phyloP scores from a whole-genome alignment of 1,284 basidiomycete species.

The Tylopilus orsonianus region DNA sequence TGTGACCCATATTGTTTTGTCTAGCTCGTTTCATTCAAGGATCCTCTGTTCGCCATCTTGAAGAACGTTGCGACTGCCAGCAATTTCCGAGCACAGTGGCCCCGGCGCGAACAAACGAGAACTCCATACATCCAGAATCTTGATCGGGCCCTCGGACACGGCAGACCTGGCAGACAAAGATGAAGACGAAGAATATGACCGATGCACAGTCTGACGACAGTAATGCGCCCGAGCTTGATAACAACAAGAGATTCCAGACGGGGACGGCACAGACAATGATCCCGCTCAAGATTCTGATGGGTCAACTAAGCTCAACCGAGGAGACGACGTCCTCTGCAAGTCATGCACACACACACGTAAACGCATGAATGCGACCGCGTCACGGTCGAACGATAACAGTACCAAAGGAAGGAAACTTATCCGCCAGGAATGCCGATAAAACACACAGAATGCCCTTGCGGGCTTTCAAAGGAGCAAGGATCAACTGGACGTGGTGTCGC shows the following conservation, averaged over 20 bases:
- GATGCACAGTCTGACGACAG: slow-evolving; percentile 14
- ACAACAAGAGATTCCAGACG: neutral
- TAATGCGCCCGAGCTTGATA: neutral
- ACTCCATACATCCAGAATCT: slow-evolving; percentile 13
- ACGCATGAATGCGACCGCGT: slow-evolving; percentile 1
- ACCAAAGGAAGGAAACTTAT: no score
- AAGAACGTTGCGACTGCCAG: slow-evolving; percentile 10
- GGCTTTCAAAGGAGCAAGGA: no score
- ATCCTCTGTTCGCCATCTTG: slow-evolving; percentile 13
- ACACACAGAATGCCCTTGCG: no score
- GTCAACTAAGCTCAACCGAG: neutral
- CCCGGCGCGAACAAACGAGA: slow-evolving; percentile 6
- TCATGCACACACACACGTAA: neutral
- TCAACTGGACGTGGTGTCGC: no score
- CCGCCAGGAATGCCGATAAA: no score
- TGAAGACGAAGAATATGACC: slow-evolving; percentile 10
- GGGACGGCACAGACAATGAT: neutral
- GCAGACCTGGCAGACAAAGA: slow-evolving; percentile 16
- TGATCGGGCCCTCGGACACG: slow-evolving; percentile 15
- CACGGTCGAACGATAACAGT: neutral
- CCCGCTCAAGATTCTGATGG: neutral
- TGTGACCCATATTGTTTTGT: neutral
- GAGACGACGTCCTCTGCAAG: neutral
- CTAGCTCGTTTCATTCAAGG: slow-evolving; percentile 13
- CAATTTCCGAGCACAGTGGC: slow-evolving; percentile 11